These are phyloP conservation scores for Arthrobotrys sinensis DNA, from an alignment of 2,329 filamentous ascomycete species.

Conservation along the genomic window DNA sequence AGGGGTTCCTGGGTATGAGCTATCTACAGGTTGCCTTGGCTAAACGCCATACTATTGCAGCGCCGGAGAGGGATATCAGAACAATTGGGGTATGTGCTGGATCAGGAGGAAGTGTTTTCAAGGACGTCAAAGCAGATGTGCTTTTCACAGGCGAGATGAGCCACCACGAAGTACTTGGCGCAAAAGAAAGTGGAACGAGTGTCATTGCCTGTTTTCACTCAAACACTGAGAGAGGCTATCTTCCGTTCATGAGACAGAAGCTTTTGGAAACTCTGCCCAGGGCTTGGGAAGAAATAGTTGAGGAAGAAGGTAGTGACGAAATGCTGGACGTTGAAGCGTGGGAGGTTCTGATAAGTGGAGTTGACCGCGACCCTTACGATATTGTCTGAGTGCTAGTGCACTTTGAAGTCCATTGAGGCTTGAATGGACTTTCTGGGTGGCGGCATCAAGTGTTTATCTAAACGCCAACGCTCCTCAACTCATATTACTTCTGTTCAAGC, in stretches of 20 bases:
- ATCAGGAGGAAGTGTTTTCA: constrained; percentile 84
- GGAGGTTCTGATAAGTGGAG: constrained; percentile 81
- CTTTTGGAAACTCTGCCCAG: constrained; percentile 75
- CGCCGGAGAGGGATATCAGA: constrained; percentile 50
- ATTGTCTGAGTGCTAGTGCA: constrained; percentile 74
- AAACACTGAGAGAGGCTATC: constrained; percentile 89
- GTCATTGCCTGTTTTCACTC: constrained; percentile 88
- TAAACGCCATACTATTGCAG: constrained; percentile 39
- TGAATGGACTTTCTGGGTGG: not conserved
- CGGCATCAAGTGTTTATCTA: not conserved
- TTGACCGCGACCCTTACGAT: constrained; percentile 89
- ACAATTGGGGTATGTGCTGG: constrained; percentile 73
- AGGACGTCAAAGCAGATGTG: constrained; percentile 80
- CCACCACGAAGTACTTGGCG: constrained; percentile 90
- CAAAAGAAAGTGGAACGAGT: constrained; percentile 84
- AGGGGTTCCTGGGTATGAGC: constrained; percentile 48
- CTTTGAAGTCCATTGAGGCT: not conserved
- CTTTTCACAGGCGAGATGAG: constrained; percentile 93
- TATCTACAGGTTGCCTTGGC: constrained; percentile 42
- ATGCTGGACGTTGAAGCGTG: constrained; percentile 68
- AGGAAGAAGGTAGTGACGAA: constrained; percentile 64
- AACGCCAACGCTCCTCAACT: not conserved
- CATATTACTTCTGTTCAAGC: not conserved
- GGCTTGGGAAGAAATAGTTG: constrained; percentile 71
- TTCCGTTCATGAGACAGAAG: constrained; percentile 79